Evolutionary conservation across 2,329 filamentous ascomycete species (phyloP).

Genomic region (Exophiala aquamarina): DNA sequence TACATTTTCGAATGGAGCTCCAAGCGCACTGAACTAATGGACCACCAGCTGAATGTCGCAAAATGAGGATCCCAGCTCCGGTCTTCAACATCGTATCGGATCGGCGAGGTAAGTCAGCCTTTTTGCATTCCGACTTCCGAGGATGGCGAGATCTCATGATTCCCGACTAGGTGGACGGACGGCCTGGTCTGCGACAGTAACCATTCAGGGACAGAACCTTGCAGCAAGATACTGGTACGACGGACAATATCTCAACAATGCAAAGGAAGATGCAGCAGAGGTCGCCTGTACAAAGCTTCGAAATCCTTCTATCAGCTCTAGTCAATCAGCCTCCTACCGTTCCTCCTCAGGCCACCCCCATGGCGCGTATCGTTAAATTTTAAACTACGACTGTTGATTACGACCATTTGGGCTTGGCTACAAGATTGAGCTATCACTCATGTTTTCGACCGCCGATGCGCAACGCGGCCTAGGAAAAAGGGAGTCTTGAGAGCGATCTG

Average conservation of each 20-base stretch:
- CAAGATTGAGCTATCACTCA: background rate
- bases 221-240: slow-evolving; percentile 89
- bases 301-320: slow-evolving; percentile 30
- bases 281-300: slow-evolving; percentile 53
- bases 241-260: slow-evolving; percentile 82
- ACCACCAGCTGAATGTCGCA: slow-evolving; percentile 25
- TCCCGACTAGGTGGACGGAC: slow-evolving; percentile 71
- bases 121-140: slow-evolving; percentile 19
- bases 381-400: slow-evolving; percentile 2
- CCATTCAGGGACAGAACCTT: slow-evolving; percentile 64
- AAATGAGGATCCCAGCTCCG: slow-evolving; percentile 42
- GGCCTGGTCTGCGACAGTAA: slow-evolving; percentile 82
- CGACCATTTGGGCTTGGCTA: slow-evolving; percentile 1
- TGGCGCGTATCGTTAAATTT: background rate
- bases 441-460: background rate
- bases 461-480: background rate
- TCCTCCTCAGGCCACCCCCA: slow-evolving; percentile 8
- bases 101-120: slow-evolving; percentile 50
- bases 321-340: slow-evolving; percentile 14
- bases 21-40: slow-evolving; percentile 5
- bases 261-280: slow-evolving; percentile 88
- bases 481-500: background rate
- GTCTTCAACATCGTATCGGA: slow-evolving; percentile 73
- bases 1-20: slow-evolving; percentile 9
- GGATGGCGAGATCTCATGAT: slow-evolving; percentile 29